Percentiles rank a stretch among this genome's conserved stretches.
Conservation (phyloP, 176 grass and related monocot genomes). For the barley (Hordeum vulgare) region MorexV3_pseudomolecules_assembly NC_058522.1:456417805-456418304, state of each 20-base stretch:
- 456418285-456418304: no score
- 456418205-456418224: no score
- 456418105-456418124: background rate
- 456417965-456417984: no score
- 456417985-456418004: background rate
- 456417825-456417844: background rate
- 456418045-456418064: no score
- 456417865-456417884: no score
- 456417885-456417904: background rate
- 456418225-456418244: no score
- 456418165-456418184: rapidly evolving
- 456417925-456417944: background rate
- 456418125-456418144: background rate
- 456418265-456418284: no score
- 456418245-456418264: no score
- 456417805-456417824: background rate
- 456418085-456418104: background rate
- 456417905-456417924: background rate
- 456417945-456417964: background rate
- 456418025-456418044: no score
- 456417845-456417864: background rate
- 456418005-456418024: background rate
- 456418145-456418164: background rate
- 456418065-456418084: no score
- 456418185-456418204: background rate